These are phyloP conservation scores for Ramularia collo-cygni DNA, from an alignment of 2,329 filamentous ascomycete genomes.

Conservation along the genomic window DNA sequence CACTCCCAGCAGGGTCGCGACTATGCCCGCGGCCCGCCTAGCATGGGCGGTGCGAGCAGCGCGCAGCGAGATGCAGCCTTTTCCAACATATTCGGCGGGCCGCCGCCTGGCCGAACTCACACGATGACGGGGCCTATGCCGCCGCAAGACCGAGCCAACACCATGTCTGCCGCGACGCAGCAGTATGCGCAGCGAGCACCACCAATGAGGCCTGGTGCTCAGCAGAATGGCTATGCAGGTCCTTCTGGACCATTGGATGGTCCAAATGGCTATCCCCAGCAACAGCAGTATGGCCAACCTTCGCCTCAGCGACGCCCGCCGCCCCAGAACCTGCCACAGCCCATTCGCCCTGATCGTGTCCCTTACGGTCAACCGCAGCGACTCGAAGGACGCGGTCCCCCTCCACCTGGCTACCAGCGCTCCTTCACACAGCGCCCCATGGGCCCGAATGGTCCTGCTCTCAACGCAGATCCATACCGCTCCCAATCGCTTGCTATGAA, in stretches of 20 bases:
- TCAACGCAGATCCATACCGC: slow-evolving; percentile 79
- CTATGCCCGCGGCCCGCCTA: slow-evolving; percentile 36
- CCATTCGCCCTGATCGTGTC: slow-evolving; percentile 55
- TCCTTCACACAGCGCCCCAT: slow-evolving; percentile 28
- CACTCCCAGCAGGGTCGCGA: slow-evolving; percentile 55
- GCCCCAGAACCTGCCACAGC: slow-evolving; percentile 51
- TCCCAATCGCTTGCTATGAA: slow-evolving; percentile 86
- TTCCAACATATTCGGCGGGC: slow-evolving; percentile 87
- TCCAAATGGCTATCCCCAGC: slow-evolving; percentile 27
- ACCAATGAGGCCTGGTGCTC: slow-evolving; percentile 45
- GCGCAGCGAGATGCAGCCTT: slow-evolving; percentile 88
- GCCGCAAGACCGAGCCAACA: slow-evolving; percentile 66
- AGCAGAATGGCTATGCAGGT: slow-evolving; percentile 35
- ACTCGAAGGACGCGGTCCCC: slow-evolving; percentile 53
- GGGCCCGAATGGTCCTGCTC: slow-evolving; percentile 45
- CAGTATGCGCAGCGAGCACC: slow-evolving; percentile 53
- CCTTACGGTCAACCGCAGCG: slow-evolving; percentile 69
- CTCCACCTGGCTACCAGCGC: slow-evolving; percentile 40
- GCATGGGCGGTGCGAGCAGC: slow-evolving; percentile 48
- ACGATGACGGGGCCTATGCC: slow-evolving; percentile 73
- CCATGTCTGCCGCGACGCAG: slow-evolving; percentile 45
- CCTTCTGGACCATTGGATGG: slow-evolving; percentile 21
- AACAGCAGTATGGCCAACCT: slow-evolving; percentile 27
- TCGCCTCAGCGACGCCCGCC: slow-evolving; percentile 36
- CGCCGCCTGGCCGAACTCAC: slow-evolving; percentile 81